A percentile compares a stretch with the other conserved stretches of the same genome.
Conservation (phyloP, 1,139 yeast species). For the Geotrichum klebahnii region DNA sequence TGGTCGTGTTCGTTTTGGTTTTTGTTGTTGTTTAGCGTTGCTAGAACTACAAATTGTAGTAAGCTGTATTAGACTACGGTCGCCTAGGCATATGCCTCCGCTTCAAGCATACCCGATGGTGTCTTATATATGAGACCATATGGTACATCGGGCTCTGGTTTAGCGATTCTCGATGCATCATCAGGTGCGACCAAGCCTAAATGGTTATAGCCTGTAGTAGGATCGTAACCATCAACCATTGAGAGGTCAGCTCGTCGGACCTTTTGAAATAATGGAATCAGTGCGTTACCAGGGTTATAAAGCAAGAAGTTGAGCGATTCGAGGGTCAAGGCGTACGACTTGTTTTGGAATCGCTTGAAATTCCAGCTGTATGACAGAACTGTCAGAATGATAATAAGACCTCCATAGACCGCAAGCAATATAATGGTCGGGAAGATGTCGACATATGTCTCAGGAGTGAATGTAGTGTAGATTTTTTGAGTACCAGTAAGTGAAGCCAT, state of each 20-base stretch:
- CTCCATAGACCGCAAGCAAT: constrained; percentile 17
- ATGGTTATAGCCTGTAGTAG: constrained; percentile 22
- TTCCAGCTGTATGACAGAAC: constrained; percentile 11
- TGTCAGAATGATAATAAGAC: constrained; percentile 9
- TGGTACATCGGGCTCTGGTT: constrained; percentile 23
- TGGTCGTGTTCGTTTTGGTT: too few species aligned
- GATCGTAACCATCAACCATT: constrained; percentile 23
- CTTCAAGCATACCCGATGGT: constrained; percentile 15
- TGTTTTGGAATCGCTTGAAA: constrained; percentile 16
- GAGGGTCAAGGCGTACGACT: constrained; percentile 18
- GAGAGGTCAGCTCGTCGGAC: constrained; percentile 16
- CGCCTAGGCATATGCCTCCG: constrained; percentile 3
- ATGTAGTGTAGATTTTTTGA: constrained; percentile 5
- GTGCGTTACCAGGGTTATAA: constrained; percentile 20
- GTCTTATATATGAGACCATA: constrained; percentile 20
- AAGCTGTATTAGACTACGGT: not conserved
- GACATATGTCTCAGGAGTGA: constrained; percentile 18
- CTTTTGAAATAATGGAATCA: constrained; percentile 21
- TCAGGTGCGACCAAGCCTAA: constrained; percentile 21
- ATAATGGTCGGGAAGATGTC: constrained; percentile 19
- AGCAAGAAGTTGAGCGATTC: constrained; percentile 20
- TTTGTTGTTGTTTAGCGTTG: not conserved
- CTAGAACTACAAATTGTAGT: not conserved
- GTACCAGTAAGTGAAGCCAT: constrained; percentile 16
- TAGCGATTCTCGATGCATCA: constrained; percentile 18